Evolutionary conservation across 768 basidiomycete genomes (phyloP).

Genomic region (Lentinula detonsa): DNA sequence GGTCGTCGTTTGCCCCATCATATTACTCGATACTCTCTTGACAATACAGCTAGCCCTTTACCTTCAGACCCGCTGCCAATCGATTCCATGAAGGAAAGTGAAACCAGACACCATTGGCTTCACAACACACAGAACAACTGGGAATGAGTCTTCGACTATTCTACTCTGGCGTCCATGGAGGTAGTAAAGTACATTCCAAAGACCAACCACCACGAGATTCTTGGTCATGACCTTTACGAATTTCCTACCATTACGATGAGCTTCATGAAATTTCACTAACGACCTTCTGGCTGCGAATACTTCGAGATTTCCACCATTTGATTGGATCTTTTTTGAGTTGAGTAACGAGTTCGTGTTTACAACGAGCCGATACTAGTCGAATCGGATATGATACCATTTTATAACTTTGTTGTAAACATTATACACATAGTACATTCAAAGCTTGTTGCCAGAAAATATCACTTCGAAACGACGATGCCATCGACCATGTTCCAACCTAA

Average conservation of each 20-base stretch:
- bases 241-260: not conserved
- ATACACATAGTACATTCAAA: not conserved
- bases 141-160: too few relatives aligned
- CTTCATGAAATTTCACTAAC: not conserved
- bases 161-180: too few relatives aligned
- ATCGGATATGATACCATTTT: too few relatives aligned
- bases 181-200: not conserved
- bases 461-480: constrained; percentile 15
- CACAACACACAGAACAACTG: too few relatives aligned
- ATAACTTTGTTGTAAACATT: not conserved
- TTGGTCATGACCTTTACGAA: not conserved
- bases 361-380: too few relatives aligned
- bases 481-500: constrained; percentile 34
- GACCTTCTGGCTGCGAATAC: not conserved
- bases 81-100: not conserved
- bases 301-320: not conserved
- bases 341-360: too few relatives aligned
- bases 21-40: not conserved
- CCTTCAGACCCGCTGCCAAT: not conserved
- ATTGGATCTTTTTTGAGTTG: too few relatives aligned
- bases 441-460: not conserved
- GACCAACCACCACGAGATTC: not conserved
- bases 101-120: too few relatives aligned
- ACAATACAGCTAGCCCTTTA: not conserved
- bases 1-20: not conserved